Evolutionary conservation across 768 basidiomycete species (phyloP), one percentile per base, ranked within the genome.

Genomic region (Phylloporus sp.): DNA sequence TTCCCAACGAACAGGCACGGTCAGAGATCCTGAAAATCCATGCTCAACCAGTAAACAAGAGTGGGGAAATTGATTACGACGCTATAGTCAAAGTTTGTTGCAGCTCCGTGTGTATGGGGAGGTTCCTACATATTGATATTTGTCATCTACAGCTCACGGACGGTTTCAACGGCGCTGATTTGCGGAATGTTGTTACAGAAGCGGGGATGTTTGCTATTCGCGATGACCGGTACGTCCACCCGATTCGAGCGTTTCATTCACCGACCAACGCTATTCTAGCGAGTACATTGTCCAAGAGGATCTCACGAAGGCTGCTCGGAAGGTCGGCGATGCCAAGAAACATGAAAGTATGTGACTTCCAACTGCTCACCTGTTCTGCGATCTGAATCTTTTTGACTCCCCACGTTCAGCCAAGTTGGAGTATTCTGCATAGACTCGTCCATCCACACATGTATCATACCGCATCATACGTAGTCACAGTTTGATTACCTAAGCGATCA

Each of bases 171-270:
- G 96, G 96, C 44, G 96, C 96, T 15, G 96, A 98, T 72, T 66
- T 97, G 61, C 79, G 93, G 38, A 98, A 98, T 63, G 89, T 97
- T 20, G 82, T 94, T 34, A 96, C 92, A 4, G 93, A 95, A 67
- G 86, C 90, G 18, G 95, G 95, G 36, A 95, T 99, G 92, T 98
- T 97, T 61, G 96, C 96, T 7, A 97, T 99, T 58, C 80, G 96
- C 37, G 95, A 97, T 49, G 95, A 97, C 57, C 76, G 90, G 88
- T 86, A 45, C 44, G 78, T 63, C 5, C 9, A 22, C n/a, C 38
- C 32, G 26, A 4, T 9, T 38, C 17, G 40, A 17, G 13, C 17
- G n/a, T 28, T 22, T 49, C 39, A 26, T 34, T 23, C 32, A 38
- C 46, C 22, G 32, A 58, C 32, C 44, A 15, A 11, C 31, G 20